These are phyloP conservation scores for Diaporthe sp. DNA, from an alignment of 2,329 filamentous ascomycete genomes.

Conservation along the genomic window DNA sequence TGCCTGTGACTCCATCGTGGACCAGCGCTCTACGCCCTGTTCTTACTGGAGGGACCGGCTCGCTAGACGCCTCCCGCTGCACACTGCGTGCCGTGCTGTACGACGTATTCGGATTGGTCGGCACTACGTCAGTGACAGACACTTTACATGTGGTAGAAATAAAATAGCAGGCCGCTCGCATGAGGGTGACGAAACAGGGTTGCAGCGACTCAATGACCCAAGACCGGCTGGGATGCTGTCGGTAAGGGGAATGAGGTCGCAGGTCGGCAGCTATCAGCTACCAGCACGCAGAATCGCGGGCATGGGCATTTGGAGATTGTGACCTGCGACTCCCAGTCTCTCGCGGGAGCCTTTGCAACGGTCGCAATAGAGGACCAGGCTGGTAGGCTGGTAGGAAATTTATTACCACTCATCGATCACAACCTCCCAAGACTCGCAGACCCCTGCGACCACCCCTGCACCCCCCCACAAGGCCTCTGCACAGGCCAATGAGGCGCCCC, in stretches of 20 bases:
- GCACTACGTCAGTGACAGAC: constrained; percentile 13
- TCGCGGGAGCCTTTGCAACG: neutral
- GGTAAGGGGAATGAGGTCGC: constrained; percentile 1
- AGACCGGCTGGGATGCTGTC: constrained; percentile 5
- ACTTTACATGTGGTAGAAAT: constrained; percentile 20
- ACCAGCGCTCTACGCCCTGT: neutral
- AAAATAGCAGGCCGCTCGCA: constrained; percentile 29
- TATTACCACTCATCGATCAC: constrained; percentile 24
- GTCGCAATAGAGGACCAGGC: neutral
- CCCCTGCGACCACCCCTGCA: constrained; percentile 1
- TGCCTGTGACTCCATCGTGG: constrained; percentile 24
- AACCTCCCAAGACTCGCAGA: neutral
- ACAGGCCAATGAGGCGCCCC: constrained; percentile 21
- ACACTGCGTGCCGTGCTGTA: neutral
- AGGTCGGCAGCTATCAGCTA: constrained; percentile 6
- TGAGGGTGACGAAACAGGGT: constrained; percentile 30
- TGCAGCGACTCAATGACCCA: constrained; percentile 17
- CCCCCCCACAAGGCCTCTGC: constrained; percentile 22
- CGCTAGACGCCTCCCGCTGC: constrained; percentile 1
- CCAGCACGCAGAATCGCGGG: constrained; percentile 14
- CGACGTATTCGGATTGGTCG: constrained; percentile 13
- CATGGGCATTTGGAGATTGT: constrained; percentile 6
- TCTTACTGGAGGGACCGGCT: neutral
- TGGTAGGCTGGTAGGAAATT: neutral
- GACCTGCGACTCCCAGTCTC: constrained; percentile 3